Base-by-base conservation (phyloP, 495 filamentous ascomycete genomes). In the Lophium mytilinum region DNA sequence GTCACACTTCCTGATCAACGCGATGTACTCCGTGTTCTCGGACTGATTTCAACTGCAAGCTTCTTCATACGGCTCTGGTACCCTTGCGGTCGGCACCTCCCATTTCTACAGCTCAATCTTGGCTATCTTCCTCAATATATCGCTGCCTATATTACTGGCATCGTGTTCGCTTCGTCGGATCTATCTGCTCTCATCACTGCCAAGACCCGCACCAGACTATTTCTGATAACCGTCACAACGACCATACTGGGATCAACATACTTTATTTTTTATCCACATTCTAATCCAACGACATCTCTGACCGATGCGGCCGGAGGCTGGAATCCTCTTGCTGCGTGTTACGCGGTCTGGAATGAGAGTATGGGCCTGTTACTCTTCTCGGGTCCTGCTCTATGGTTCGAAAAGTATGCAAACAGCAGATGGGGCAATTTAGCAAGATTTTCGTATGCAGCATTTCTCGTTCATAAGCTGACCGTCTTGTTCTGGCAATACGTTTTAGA, bases 61-160 rank as follows among this genome's bases (percentile, higher is more conserved):
- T 60, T 54, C 30, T 19, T 47, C 8, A 5, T 54, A 6, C 50
- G 57, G 3, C 24, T 41, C 8, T 36, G 1, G 7, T 54, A 54
- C 21, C 57, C 57, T 33, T 50, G 41, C 19, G 49, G 5, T 18
- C 39, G 24, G 34, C 14, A 17, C 7, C 49, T 53, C 17, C 9
- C 1, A n/a, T 41, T 15, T 9, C 41, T 60, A 5, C 14, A 49
- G 9, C 41, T 60, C 15, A 47, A 41, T 4, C 8, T 50, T 7
- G 50, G 50, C 12, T 60, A 60, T 24, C 9, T 58, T 15, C 48
- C 57, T 9, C 57, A 60, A 37, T 60, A 60, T 24, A 34, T 58
- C 6, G n/a, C 52, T 9, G 46, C 43, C 56, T 58, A 58, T 30
- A 46, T 1, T 18, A 47, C 37, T 19, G 56, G 56, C 49, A 33